These are phyloP conservation scores for Pseudozyma flocculosa DNA, from an alignment of 1,284 basidiomycete genomes.

Conservation along the genomic window DNA sequence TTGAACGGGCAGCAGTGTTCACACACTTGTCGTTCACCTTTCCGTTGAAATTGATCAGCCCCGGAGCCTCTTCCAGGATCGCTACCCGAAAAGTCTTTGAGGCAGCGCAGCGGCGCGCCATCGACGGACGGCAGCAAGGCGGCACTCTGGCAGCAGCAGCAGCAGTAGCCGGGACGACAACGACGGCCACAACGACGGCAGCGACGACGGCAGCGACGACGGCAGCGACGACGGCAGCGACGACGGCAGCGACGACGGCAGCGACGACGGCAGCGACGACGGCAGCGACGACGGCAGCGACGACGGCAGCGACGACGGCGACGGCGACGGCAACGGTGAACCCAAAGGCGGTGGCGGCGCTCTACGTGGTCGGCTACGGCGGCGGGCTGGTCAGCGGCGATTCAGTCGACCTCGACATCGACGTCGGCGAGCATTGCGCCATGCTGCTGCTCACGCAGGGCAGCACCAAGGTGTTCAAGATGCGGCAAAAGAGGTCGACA, in stretches of 20 bases:
- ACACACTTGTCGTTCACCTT: slow-evolving; percentile 77
- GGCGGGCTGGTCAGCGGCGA: slow-evolving; percentile 92
- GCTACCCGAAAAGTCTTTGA: slow-evolving; percentile 46
- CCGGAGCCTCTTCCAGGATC: slow-evolving; percentile 61
- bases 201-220: slow-evolving; percentile 61
- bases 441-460: slow-evolving; percentile 81
- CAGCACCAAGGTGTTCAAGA: slow-evolving; percentile 58
- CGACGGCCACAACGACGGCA: slow-evolving; percentile 8
- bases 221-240: slow-evolving; percentile 85
- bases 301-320: slow-evolving; percentile 3
- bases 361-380: slow-evolving; percentile 85
- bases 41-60: slow-evolving; percentile 85
- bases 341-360: slow-evolving; percentile 65
- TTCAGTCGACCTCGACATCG: slow-evolving; percentile 67
- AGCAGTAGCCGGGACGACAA: too few species aligned
- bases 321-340: slow-evolving; percentile 41
- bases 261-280: slow-evolving; percentile 69
- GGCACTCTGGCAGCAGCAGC: too few species aligned
- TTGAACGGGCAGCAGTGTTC: slow-evolving; percentile 60
- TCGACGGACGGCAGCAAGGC: too few species aligned
- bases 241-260: slow-evolving; percentile 80
- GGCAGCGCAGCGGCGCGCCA: not conserved
- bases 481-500: slow-evolving; percentile 5
- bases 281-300: slow-evolving; percentile 48
- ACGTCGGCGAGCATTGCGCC: slow-evolving; percentile 65